These are phyloP conservation scores for Ogataea saltuana DNA, from an alignment of 805 yeast species.

Conservation along the genomic window DNA sequence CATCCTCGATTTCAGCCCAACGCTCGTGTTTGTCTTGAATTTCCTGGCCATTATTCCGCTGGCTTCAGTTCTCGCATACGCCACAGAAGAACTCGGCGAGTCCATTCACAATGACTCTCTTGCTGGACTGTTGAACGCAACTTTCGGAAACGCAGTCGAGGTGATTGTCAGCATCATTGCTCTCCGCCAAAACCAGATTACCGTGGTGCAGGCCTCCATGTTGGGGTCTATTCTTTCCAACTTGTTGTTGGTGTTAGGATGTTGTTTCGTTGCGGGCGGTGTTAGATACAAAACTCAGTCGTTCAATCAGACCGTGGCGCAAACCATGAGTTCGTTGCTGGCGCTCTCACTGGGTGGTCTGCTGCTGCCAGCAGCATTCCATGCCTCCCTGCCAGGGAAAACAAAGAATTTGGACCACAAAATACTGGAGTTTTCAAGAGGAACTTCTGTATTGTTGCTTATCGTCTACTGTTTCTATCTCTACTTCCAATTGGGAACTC, in stretches of 20 bases:
- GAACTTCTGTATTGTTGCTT: conserved; percentile 78
- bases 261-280: conserved; percentile 94
- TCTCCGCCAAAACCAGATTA: conserved; percentile 76
- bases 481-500: conserved; percentile 87
- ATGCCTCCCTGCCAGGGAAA: conserved; percentile 63
- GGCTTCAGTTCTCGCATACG: conserved; percentile 86
- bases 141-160: conserved; percentile 97
- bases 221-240: conserved; percentile 91
- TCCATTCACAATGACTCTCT: conserved; percentile 82
- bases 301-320: conserved; percentile 96
- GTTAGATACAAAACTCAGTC: conserved; percentile 79
- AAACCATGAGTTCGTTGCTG: conserved; percentile 93
- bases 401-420: conserved; percentile 32
- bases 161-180: conserved; percentile 93
- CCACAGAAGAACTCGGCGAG: conserved; percentile 89
- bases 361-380: conserved; percentile 94
- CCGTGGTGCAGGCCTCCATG: conserved; percentile 97
- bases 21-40: conserved; percentile 65
- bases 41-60: conserved; percentile 90
- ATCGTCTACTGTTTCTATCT: conserved; percentile 76
- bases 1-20: conserved; percentile 50
- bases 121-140: conserved; percentile 94
- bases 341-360: conserved; percentile 88
- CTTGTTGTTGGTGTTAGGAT: conserved; percentile 86
- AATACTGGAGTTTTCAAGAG: conserved; percentile 78